A percentile compares a stretch with the other conserved stretches of the same genome.
phyloP scores from a whole-genome alignment of 179 eudicot species.

The Sideroxylon spinosum region DNA sequence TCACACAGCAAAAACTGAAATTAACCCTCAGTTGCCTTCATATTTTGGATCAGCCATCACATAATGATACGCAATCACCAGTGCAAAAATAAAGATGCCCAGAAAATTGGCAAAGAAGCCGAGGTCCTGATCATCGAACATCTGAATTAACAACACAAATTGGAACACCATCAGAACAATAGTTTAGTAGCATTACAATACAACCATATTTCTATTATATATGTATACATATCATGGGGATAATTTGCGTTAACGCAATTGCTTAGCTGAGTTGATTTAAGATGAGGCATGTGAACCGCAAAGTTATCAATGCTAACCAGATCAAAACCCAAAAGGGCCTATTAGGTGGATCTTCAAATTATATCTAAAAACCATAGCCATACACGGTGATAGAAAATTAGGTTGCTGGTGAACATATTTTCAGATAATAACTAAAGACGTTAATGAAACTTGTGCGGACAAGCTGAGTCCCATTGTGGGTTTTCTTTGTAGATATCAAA shows the following conservation, averaged over 20 bases:
- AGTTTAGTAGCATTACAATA: neutral
- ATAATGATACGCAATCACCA: constrained; percentile 66
- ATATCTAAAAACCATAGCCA: neutral
- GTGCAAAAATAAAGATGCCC: constrained; percentile 54
- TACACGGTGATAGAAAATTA: no score
- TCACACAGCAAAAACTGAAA: neutral
- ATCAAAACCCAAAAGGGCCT: no score
- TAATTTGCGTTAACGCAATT: neutral
- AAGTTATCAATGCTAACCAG: neutral
- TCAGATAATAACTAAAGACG: neutral
- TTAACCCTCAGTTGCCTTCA: constrained; percentile 44
- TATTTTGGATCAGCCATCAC: constrained; percentile 71
- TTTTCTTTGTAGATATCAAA: neutral
- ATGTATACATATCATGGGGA: neutral
- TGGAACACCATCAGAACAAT: constrained; percentile 5
- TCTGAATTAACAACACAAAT: constrained; percentile 14
- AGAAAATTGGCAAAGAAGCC: constrained; percentile 74
- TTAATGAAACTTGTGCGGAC: neutral
- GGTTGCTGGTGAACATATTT: neutral
- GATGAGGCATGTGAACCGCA: neutral
- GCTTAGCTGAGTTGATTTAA: neutral
- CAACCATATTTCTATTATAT: neutral
- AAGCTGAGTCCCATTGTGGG: neutral
- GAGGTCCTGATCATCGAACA: constrained; percentile 62
- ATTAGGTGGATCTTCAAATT: neutral